phyloP scores from a whole-genome alignment of 768 basidiomycete genomes.

The Panus rudis region DNA sequence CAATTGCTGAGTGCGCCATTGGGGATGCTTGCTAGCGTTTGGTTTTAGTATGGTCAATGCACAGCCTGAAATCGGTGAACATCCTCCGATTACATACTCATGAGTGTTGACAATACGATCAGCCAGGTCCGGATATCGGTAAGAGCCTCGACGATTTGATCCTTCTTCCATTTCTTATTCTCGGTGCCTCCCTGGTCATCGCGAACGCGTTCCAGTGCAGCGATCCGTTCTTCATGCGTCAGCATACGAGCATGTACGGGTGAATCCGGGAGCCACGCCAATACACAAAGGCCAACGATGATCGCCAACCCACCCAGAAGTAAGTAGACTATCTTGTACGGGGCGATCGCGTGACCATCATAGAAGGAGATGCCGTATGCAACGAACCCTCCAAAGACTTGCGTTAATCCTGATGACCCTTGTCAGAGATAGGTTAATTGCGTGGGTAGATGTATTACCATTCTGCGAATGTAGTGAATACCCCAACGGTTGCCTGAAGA shows the following conservation, averaged over 20 bases:
- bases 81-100: slow-evolving; percentile 38
- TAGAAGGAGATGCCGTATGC: slow-evolving; percentile 59
- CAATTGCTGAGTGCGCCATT: slow-evolving; percentile 61
- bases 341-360: slow-evolving; percentile 36
- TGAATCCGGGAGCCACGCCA: slow-evolving; percentile 60
- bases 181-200: slow-evolving; percentile 58
- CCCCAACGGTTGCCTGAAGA: no score
- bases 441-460: slow-evolving; percentile 19
- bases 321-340: slow-evolving; percentile 58
- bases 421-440: background rate
- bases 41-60: background rate
- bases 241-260: slow-evolving; percentile 54
- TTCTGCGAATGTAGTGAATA: slow-evolving; percentile 34
- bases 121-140: slow-evolving; percentile 56
- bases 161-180: slow-evolving; percentile 52
- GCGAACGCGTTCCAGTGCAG: slow-evolving; percentile 59
- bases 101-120: slow-evolving; percentile 48
- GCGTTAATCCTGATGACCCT: slow-evolving; percentile 31
- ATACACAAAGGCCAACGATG: slow-evolving; percentile 45
- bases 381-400: slow-evolving; percentile 55
- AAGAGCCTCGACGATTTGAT: slow-evolving; percentile 51
- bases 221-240: slow-evolving; percentile 51
- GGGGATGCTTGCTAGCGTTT: slow-evolving; percentile 48
- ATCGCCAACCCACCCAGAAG: slow-evolving; percentile 56
- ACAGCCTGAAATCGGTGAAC: background rate